Evolutionary conservation across 2,329 filamentous ascomycete species (phyloP), one percentile per base, ranked within the genome.

Genomic region (Fusarium liriodendri): DNA sequence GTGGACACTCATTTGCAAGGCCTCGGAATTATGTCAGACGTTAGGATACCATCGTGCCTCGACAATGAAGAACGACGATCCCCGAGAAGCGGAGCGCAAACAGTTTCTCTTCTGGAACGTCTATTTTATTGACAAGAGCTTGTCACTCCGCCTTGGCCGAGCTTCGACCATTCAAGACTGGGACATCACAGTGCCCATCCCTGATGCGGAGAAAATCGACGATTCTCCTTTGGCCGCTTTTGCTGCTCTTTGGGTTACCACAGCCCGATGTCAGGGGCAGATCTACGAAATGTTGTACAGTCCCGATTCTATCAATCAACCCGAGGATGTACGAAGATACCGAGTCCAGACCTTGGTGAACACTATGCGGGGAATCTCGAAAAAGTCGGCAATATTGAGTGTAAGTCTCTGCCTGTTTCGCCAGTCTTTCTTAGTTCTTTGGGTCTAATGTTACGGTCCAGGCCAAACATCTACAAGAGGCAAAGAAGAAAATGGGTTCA

Each of bases 251-350:
- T 90, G 88, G 87, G 84, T 89, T 33, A 78, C 83, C 54, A 83
- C 88, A 14, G 86, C 87, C n/a, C 84, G 83, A n/a, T 85, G 89
- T 10, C 87, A 90, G 62, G 87, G 88, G 4, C 84, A 86, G 6
- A 86, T 90, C 29, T 91, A 90, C 67, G 85, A 90, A 75, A 81
- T 85, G 5, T 79, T 91, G 3, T 91, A 91, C 73, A 84, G 82
- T 32, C 83, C 83, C 2, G 83, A 82, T 6, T 82, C 84, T 0
- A 79, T 85, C 18, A 77, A 79, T 2, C 81, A 85, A 66, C 72
- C 80, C 0, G 79, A 81, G 10, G 62, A 78, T 9, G 73, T 80
- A 13, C 80, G 85, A 9, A 75, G 77, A 10, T 78, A 78, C 20
- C 81, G 83, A 62, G 84, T 80, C 20, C 76, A 69, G 50, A 70